Percentiles rank a stretch among this genome's conserved stretches.
Evolutionary conservation across 2,329 filamentous ascomycete species (phyloP).

Genomic region (Zymoseptoria ardabiliae): DNA sequence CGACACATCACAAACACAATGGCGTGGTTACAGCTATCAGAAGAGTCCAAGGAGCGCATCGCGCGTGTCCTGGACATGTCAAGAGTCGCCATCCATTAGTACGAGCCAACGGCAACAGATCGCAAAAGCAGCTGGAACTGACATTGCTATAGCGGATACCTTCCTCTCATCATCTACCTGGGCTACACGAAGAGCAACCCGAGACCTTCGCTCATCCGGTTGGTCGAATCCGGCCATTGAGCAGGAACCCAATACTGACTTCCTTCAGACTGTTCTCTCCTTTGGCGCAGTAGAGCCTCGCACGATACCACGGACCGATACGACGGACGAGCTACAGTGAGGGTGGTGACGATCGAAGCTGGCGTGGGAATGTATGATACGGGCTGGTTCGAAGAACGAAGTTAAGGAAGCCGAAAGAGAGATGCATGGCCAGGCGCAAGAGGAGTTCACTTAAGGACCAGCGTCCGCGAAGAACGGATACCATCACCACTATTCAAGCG

Average conservation of each 20-base stretch:
- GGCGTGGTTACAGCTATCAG: slow-evolving; percentile 60
- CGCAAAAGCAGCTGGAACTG: slow-evolving; percentile 4
- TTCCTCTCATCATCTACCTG: slow-evolving; percentile 93
- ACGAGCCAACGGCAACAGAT: slow-evolving; percentile 31
- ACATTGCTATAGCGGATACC: slow-evolving; percentile 65
- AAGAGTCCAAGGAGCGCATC: slow-evolving; percentile 99
- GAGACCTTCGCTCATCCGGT: slow-evolving; percentile 72
- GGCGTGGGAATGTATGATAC: slow-evolving; percentile 13
- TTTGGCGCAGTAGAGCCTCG: slow-evolving; percentile 22
- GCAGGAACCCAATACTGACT: slow-evolving; percentile 6
- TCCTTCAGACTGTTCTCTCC: slow-evolving; percentile 24
- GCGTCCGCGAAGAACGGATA: slow-evolving; percentile 4
- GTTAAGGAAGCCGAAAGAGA: neutral
- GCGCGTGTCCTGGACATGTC: slow-evolving; percentile 92
- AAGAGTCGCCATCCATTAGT: slow-evolving; percentile 93
- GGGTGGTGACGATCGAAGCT: neutral
- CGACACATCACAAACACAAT: slow-evolving; percentile 11
- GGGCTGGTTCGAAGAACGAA: too few relatives aligned
- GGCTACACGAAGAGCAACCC: slow-evolving; percentile 94
- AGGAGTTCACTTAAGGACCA: slow-evolving; percentile 1
- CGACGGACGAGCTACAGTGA: neutral
- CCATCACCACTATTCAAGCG: too few relatives aligned
- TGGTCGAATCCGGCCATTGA: neutral
- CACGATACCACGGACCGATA: neutral
- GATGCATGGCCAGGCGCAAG: slow-evolving; percentile 6